Percentiles rank a stretch among this genome's conserved stretches.
Conservation (phyloP, 2,329 filamentous ascomycete genomes). For the Paramyrothecium sp. region DNA sequence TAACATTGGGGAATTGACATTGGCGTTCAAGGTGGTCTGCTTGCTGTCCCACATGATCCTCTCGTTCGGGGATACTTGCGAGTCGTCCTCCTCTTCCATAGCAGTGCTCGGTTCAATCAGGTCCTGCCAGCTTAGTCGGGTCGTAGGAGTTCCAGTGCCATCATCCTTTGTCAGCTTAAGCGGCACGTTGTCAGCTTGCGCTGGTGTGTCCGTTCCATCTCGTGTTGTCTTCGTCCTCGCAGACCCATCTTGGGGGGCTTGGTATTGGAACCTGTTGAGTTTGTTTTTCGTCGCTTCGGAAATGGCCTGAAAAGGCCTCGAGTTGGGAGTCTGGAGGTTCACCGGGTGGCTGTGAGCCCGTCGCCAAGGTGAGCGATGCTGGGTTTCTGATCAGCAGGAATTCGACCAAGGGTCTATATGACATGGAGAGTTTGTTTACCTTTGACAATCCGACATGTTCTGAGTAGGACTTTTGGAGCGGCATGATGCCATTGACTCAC, state of each 20-base stretch:
- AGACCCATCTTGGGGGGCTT: slow-evolving; percentile 17
- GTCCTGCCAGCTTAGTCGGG: slow-evolving; percentile 56
- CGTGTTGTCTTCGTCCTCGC: not conserved
- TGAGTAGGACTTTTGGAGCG: slow-evolving; percentile 41
- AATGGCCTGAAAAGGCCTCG: slow-evolving; percentile 43
- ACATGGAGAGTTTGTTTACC: slow-evolving; percentile 19
- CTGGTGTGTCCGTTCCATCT: slow-evolving; percentile 14
- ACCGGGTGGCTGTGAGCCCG: slow-evolving; percentile 52
- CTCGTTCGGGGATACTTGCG: slow-evolving; percentile 57
- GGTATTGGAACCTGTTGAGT: slow-evolving; percentile 54
- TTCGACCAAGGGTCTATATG: too few relatives aligned
- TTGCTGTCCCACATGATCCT: slow-evolving; percentile 60
- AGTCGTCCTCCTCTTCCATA: slow-evolving; percentile 38
- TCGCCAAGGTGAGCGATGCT: slow-evolving; percentile 49
- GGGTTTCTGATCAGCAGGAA: slow-evolving; percentile 6
- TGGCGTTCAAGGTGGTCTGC: slow-evolving; percentile 36
- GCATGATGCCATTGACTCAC: slow-evolving; percentile 22
- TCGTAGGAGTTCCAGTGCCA: slow-evolving; percentile 42
- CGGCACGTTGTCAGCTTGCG: slow-evolving; percentile 4
- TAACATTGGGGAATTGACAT: slow-evolving; percentile 47
- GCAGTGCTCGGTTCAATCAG: slow-evolving; percentile 46
- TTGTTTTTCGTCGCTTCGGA: slow-evolving; percentile 61
- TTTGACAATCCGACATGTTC: slow-evolving; percentile 29
- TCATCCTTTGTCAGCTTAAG: slow-evolving; percentile 18
- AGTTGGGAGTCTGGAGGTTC: slow-evolving; percentile 29